These are phyloP conservation scores for Talaromyces borbonicus DNA, from an alignment of 495 filamentous ascomycete species.

Conservation along the genomic window DNA sequence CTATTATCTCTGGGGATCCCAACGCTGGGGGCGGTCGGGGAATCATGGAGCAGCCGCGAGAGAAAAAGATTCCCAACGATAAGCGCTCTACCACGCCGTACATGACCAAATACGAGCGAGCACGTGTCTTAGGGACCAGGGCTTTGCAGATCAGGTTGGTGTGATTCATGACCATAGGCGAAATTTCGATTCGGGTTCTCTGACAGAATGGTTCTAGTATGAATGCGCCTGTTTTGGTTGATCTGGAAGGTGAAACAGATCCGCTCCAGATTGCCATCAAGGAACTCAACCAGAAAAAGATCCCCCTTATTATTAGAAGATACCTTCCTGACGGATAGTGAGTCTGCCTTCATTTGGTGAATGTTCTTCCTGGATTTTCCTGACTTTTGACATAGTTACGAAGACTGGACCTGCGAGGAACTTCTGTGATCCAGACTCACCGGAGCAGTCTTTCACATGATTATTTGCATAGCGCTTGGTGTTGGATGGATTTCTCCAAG, in stretches of 20 bases:
- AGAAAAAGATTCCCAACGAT: conserved; percentile 85
- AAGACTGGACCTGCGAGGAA: conserved; percentile 99
- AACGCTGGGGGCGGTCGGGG: conserved; percentile 46
- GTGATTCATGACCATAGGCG: conserved; percentile 4
- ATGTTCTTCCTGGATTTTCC: conserved; percentile 3
- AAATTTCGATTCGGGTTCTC: not conserved
- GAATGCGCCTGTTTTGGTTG: conserved; percentile 95
- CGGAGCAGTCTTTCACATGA: not conserved
- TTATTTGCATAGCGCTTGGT: conserved; percentile 34
- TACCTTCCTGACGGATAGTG: conserved; percentile 97
- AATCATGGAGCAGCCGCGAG: conserved; percentile 55
- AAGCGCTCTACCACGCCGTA: conserved; percentile 90
- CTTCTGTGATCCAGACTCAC: conserved; percentile 42
- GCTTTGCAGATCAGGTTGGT: conserved; percentile 91
- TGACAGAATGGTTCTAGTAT: conserved; percentile 48
- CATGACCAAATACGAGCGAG: conserved; percentile 98
- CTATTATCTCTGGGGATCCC: conserved; percentile 67
- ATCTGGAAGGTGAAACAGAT: conserved; percentile 95
- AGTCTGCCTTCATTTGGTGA: conserved; percentile 22
- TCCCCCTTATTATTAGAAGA: conserved; percentile 84
- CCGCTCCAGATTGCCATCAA: conserved; percentile 95
- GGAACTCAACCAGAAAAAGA: conserved; percentile 96
- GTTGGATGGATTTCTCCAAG: conserved; percentile 17
- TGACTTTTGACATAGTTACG: conserved; percentile 55
- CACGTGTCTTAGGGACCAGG: conserved; percentile 83